A percentile compares a stretch with the other conserved stretches of the same genome.
These are phyloP conservation scores for Neofusicoccum laricinum DNA, from an alignment of 2,329 filamentous ascomycete genomes.

Conservation along the genomic window DNA sequence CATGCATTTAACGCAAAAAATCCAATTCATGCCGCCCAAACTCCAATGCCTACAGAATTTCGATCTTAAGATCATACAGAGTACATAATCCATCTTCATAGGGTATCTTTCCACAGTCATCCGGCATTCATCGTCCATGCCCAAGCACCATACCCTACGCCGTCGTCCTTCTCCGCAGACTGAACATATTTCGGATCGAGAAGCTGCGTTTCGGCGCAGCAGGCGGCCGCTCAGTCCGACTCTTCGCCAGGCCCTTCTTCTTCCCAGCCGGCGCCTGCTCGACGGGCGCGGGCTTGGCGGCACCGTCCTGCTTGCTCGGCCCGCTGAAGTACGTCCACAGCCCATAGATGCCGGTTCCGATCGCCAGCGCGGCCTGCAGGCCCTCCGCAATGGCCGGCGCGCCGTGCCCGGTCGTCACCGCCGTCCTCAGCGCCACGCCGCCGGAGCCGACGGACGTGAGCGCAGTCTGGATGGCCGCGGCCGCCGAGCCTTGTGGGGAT, in stretches of 20 bases:
- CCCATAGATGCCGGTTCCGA: not conserved
- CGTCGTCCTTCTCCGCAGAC: not conserved
- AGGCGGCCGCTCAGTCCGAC: not conserved
- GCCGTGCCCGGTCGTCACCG: not conserved
- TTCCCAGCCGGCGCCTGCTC: not conserved
- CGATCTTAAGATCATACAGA: too few species aligned
- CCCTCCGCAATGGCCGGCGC: not conserved
- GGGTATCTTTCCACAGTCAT: too few species aligned
- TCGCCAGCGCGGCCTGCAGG: not conserved
- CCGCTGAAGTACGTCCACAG: not conserved
- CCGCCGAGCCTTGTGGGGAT: conserved; percentile 1
- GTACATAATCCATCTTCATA: too few species aligned
- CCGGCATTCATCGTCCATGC: too few species aligned
- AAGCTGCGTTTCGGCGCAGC: not conserved
- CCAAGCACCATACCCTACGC: not conserved
- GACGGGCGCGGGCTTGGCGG: not conserved
- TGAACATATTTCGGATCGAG: not conserved
- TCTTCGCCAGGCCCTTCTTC: not conserved
- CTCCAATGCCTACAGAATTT: too few species aligned
- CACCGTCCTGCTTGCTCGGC: not conserved
- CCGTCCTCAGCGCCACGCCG: not conserved
- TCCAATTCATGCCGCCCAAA: not conserved
- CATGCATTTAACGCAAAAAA: not conserved
- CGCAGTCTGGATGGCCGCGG: not conserved
- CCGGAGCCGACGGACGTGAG: not conserved